Percentiles rank a stretch among this genome's conserved stretches.
Evolutionary conservation across 208 protist genomes (phyloP).

Genomic region (Perkinsela sp.): DNA sequence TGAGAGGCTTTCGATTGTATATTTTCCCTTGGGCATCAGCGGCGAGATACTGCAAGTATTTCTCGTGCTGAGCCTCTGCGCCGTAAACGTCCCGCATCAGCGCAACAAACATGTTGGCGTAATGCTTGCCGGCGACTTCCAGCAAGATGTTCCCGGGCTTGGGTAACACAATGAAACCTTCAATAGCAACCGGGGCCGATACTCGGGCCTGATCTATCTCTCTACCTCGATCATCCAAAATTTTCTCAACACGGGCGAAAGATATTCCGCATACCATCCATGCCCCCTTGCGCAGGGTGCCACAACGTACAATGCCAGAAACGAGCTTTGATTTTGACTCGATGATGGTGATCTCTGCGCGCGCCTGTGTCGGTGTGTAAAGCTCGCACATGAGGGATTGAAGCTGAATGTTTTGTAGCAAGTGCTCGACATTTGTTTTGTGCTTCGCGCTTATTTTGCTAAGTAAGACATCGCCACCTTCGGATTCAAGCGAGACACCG

Average conservation of each 20-base stretch:
- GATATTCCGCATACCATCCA: constrained; percentile 34
- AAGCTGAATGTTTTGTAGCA: constrained; percentile 61
- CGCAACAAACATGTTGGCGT: constrained; percentile 44
- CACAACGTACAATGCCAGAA: constrained; percentile 45
- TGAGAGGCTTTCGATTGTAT: constrained; percentile 45
- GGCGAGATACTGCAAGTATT: constrained; percentile 42
- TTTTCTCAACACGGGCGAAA: constrained; percentile 24
- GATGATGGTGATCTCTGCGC: constrained; percentile 60
- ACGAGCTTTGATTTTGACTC: constrained; percentile 23
- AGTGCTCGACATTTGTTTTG: constrained; percentile 32
- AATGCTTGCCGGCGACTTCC: constrained; percentile 45
- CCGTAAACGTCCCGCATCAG: constrained; percentile 60
- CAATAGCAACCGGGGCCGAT: constrained; percentile 31
- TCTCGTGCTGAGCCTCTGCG: constrained; percentile 29
- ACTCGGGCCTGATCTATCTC: constrained; percentile 19
- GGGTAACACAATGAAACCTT: constrained; percentile 33
- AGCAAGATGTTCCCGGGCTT: constrained; percentile 45
- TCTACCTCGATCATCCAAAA: constrained; percentile 28
- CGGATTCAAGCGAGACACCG: constrained; percentile 58
- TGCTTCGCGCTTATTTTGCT: constrained; percentile 64
- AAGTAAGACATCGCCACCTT: constrained; percentile 71
- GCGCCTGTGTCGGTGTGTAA: constrained; percentile 21
- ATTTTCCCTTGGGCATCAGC: constrained; percentile 29
- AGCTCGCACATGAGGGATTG: constrained; percentile 66
- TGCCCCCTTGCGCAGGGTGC: constrained; percentile 21